A percentile compares a stretch with the other conserved stretches of the same genome.
These are phyloP conservation scores for Suillus plorans DNA, from an alignment of 768 basidiomycete genomes.

Conservation along the genomic window DNA sequence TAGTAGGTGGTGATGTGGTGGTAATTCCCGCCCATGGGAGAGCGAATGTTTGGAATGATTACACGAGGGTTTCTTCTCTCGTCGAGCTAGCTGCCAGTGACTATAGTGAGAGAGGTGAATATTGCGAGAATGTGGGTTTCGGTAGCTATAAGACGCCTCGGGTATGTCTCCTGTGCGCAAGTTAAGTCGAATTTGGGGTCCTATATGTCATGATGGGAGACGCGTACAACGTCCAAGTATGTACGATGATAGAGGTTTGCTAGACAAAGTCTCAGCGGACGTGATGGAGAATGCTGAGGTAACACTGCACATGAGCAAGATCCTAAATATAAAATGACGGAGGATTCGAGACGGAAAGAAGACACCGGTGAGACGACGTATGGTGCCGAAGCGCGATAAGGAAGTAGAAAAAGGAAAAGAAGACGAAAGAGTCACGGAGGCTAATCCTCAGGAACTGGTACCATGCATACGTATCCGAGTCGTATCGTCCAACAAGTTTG, in stretches of 20 bases:
- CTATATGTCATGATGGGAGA: neutral
- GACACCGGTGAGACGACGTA: no score
- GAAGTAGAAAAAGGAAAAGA: no score
- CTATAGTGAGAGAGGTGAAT: neutral
- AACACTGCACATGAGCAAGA: no score
- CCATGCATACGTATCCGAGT: no score
- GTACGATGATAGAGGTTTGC: neutral
- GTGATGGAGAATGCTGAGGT: no score
- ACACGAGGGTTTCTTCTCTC: neutral
- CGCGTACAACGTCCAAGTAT: no score
- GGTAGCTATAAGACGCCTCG: constrained; percentile 2
- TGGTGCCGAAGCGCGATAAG: no score
- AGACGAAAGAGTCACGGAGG: no score
- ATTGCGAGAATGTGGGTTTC: constrained; percentile 3
- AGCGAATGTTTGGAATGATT: neutral
- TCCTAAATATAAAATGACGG: no score
- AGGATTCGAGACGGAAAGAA: no score
- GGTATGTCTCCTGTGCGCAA: neutral
- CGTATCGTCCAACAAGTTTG: neutral
- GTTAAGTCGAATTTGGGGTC: neutral
- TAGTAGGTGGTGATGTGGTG: neutral
- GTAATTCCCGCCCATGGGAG: neutral
- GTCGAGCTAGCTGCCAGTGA: neutral
- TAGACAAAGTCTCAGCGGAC: no score
- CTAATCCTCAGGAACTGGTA: no score